Conservation (phyloP, 73 alveolate species). For the Stentor roeselii region DNA sequence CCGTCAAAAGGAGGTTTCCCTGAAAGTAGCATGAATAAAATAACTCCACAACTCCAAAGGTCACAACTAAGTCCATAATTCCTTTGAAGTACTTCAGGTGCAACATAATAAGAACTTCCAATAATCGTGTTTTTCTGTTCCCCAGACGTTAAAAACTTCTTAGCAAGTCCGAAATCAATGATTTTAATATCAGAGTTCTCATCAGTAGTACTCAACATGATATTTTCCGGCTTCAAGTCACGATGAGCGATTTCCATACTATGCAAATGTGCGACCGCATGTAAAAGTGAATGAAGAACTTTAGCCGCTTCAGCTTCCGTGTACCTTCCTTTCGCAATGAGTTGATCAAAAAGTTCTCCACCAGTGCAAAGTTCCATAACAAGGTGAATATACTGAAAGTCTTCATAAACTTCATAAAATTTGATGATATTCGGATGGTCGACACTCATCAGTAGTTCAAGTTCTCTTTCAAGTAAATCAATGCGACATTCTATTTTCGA, state of each 20-base stretch:
- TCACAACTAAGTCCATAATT: conserved; percentile 26
- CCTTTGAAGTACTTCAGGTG: conserved; percentile 51
- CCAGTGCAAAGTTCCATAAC: conserved; percentile 88
- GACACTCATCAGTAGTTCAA: conserved; percentile 73
- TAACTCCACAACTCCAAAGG: conserved; percentile 44
- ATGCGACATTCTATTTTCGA: too few species aligned
- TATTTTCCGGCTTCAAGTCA: conserved; percentile 76
- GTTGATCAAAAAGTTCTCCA: conserved; percentile 76
- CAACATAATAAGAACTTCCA: conserved; percentile 48
- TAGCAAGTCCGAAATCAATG: conserved; percentile 92
- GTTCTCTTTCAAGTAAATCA: too few species aligned
- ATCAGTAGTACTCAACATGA: conserved; percentile 42
- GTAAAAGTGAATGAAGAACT: conserved; percentile 52
- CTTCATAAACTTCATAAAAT: conserved; percentile 79
- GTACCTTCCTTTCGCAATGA: conserved; percentile 35
- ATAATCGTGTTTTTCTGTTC: conserved; percentile 25
- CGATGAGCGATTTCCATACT: conserved; percentile 63
- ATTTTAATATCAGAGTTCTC: conserved; percentile 81
- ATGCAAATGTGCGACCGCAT: conserved; percentile 65
- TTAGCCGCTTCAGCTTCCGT: conserved; percentile 61
- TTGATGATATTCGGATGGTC: conserved; percentile 88
- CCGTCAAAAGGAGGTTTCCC: conserved; percentile 51
- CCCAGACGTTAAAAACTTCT: conserved; percentile 32
- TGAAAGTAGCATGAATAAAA: conserved; percentile 34
- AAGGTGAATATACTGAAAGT: conserved; percentile 62